Evolutionary conservation across 768 basidiomycete genomes (phyloP).

Genomic region (Exidia glandulosa): DNA sequence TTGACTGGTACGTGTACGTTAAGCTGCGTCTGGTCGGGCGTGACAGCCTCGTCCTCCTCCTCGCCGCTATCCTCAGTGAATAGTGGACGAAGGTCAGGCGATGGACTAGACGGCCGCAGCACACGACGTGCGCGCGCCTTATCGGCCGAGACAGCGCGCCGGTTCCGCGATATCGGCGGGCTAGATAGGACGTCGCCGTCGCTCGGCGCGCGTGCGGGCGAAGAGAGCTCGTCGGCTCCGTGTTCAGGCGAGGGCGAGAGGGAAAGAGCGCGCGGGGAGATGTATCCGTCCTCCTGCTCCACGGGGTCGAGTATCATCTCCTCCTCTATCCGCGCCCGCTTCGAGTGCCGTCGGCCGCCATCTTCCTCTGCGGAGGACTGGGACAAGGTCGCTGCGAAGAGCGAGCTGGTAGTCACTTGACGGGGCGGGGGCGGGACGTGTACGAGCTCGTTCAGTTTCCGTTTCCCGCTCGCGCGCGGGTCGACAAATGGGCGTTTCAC

Average conservation of each 20-base stretch:
- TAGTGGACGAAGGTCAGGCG: too few relatives aligned
- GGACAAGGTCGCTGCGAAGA: constrained; percentile 9
- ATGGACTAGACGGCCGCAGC: too few relatives aligned
- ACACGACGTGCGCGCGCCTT: not conserved
- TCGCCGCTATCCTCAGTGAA: not conserved
- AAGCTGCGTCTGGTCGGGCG: not conserved
- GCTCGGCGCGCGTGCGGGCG: constrained; percentile 28
- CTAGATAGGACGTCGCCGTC: not conserved
- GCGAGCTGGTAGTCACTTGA: constrained; percentile 9
- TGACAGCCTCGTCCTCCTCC: not conserved
- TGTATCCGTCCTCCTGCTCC: constrained; percentile 72
- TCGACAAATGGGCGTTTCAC: too few relatives aligned
- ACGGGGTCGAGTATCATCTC: constrained; percentile 32
- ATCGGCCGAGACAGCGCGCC: not conserved
- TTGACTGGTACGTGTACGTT: too few relatives aligned
- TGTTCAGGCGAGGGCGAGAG: constrained; percentile 33
- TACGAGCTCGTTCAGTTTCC: constrained; percentile 60
- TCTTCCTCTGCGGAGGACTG: constrained; percentile 2
- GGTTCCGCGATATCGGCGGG: not conserved
- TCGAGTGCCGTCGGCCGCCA: constrained; percentile 1
- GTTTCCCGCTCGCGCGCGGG: constrained; percentile 50
- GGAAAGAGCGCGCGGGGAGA: constrained; percentile 62
- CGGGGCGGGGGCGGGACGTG: constrained; percentile 37
- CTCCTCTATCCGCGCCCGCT: constrained; percentile 31
- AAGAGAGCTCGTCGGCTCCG: constrained; percentile 47